Base-by-base conservation (phyloP, 345 rosid species). In the Luvunga scandens region DNA sequence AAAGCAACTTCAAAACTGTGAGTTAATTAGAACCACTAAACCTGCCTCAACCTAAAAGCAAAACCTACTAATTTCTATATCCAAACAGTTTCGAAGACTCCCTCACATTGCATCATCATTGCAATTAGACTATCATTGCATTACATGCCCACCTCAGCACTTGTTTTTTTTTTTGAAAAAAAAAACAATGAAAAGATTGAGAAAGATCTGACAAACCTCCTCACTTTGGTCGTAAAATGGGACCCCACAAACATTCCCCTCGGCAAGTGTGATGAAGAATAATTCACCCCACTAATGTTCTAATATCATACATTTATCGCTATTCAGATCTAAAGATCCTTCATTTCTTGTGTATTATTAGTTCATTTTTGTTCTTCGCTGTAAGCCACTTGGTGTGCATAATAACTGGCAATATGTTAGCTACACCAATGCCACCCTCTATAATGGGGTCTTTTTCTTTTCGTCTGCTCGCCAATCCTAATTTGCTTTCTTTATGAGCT, bases 221-320 rank as follows among this genome's bases (percentile, higher is more conserved):
- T 82, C 50, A 68, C 78, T 81, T 67, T 70, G 66, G 81, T 77
- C 80, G 42, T 63, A 19, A 39, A 39, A 25, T 4, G 4, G 73
- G 89, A 82, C 34, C 38, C 90, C 92, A 81, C 88, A 87, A 88
- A 90, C 93, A 90, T 90, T 90, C 93, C 86, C 86, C 87, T 90
- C 75, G 93, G 78, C 83, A 78, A 90, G 79, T 85, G 93, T 85
- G 93, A 84, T 9, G 45, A 75, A 84, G 90, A 84, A 90, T 90
- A 83, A 89, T 89, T 74, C 85, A 80, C 73, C 83, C 88, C 89
- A 86, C 89, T 83, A 78, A 80, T 78, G 25, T 50, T 60, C 30
- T 72, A 30, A 53, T 53, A 53, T 18, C 21, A 53, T 18, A 53
- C 22, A 0, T 53, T 66, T n/a, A 61, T 59, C 71, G 82, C 69